Conservation (phyloP, 176 grass and related monocot genomes). For the Pharus latifolius region DNA sequence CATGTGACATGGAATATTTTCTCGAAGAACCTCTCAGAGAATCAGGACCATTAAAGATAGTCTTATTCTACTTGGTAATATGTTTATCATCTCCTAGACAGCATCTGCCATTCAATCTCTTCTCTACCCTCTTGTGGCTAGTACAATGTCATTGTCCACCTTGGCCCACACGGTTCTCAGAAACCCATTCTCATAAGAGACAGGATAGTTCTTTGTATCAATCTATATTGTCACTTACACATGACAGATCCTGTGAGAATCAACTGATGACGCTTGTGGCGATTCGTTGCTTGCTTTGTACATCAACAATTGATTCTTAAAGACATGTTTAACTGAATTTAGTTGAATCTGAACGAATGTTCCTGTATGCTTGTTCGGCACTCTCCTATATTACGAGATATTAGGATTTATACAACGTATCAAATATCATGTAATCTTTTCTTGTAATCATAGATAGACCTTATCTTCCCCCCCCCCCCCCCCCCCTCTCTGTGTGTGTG, state of each 20-base stretch:
- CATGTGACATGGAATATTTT: too few species aligned
- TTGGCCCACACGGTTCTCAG: conserved; percentile 3
- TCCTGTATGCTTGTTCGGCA: background rate
- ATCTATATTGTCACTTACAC: background rate
- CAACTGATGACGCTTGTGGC: background rate
- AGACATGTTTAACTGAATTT: background rate
- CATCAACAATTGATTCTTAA: background rate
- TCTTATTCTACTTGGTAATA: background rate
- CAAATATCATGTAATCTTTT: too few species aligned
- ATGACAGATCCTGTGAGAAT: background rate
- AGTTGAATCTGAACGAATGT: conserved; percentile 14
- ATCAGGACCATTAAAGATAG: too few species aligned
- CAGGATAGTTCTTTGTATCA: background rate
- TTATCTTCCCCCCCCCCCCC: too few species aligned
- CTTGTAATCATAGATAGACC: too few species aligned
- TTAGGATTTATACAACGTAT: too few species aligned
- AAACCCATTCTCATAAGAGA: background rate
- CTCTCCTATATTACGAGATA: too few species aligned
- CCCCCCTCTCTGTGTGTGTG: too few species aligned
- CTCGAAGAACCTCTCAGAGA: too few species aligned
- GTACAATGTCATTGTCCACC: conserved; percentile 9
- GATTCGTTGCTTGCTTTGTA: background rate
- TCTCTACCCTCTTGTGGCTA: background rate
- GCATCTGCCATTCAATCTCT: background rate
- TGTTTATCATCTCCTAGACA: background rate